A percentile compares a stretch with the other conserved stretches of the same genome.
These are phyloP conservation scores for Cladobotryum mycophilum DNA, from an alignment of 2,329 filamentous ascomycete genomes.

Conservation along the genomic window DNA sequence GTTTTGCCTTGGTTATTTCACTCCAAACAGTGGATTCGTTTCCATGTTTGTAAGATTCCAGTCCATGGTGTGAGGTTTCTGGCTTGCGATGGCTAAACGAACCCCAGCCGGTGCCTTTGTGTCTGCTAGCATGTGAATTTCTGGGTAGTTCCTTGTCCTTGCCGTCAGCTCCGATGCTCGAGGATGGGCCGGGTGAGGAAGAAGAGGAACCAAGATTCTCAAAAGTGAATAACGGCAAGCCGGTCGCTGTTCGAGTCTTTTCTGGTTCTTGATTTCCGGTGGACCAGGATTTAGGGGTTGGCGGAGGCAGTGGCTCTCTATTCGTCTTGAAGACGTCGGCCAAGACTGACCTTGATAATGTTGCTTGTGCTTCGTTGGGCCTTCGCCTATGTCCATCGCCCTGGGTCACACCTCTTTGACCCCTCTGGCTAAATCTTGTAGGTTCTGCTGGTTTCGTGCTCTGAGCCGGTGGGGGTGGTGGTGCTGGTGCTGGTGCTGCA, in stretches of 20 bases:
- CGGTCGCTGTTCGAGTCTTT: not conserved
- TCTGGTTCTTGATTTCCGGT: conserved; percentile 9
- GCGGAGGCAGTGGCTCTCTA: conserved; percentile 19
- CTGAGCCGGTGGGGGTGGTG: not conserved
- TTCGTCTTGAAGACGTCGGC: conserved; percentile 28
- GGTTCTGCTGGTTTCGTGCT: too few relatives aligned
- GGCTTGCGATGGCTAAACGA: conserved; percentile 17
- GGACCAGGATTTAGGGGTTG: conserved; percentile 23
- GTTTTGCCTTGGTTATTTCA: conserved; percentile 13
- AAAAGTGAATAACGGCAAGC: too few relatives aligned
- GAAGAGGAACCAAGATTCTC: not conserved
- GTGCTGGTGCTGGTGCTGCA: not conserved
- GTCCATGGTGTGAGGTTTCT: conserved; percentile 6
- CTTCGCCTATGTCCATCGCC: not conserved
- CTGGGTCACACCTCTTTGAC: not conserved
- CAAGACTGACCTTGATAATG: conserved; percentile 24
- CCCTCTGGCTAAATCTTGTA: not conserved
- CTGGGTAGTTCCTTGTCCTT: conserved; percentile 5
- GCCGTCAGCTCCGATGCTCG: not conserved
- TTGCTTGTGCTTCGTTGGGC: conserved; percentile 9
- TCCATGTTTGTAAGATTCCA: conserved; percentile 4
- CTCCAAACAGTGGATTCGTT: conserved; percentile 15
- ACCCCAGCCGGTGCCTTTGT: conserved; percentile 16
- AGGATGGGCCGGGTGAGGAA: not conserved
- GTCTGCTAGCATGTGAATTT: not conserved